Percentiles rank a stretch among this genome's conserved stretches.
phyloP scores from a whole-genome alignment of 176 grass and related monocot species.

The Triticum turgidum region DNA sequence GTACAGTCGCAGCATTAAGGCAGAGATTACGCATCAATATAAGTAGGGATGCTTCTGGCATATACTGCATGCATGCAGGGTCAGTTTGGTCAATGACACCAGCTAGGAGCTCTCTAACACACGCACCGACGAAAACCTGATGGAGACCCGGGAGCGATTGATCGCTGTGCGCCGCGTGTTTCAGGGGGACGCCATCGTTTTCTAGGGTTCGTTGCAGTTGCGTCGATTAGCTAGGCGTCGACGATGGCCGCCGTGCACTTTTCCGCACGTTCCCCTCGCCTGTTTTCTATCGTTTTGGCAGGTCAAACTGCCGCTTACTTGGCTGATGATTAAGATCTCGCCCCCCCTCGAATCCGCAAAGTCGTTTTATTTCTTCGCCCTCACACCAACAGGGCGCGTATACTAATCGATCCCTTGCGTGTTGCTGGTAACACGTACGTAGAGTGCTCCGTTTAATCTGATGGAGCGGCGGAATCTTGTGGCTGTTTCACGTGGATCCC shows the following conservation, averaged over 20 bases:
- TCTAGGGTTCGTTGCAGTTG: neutral
- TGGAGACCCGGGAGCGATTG: slow-evolving; percentile 11
- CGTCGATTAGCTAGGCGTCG: neutral
- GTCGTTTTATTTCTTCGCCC: neutral
- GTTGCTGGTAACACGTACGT: neutral
- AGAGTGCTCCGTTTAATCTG: neutral
- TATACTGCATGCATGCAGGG: neutral
- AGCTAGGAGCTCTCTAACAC: neutral
- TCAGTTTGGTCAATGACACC: neutral
- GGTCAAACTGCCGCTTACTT: neutral
- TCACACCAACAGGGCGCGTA: neutral
- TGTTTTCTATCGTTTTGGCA: neutral
- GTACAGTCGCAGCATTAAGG: neutral
- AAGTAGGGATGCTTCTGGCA: neutral
- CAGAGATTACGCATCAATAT: neutral
- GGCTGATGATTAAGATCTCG: neutral
- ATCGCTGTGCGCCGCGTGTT: neutral
- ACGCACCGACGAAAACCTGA: slow-evolving; percentile 26
- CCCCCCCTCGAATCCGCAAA: neutral
- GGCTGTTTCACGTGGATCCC: slow-evolving; percentile 11
- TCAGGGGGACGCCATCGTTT: neutral
- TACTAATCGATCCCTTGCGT: neutral
- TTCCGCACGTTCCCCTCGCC: neutral
- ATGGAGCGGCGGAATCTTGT: neutral
- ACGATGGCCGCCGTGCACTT: neutral